phyloP scores from a whole-genome alignment of 306 rosid genomes.

The Lathyrus sativus region DNA sequence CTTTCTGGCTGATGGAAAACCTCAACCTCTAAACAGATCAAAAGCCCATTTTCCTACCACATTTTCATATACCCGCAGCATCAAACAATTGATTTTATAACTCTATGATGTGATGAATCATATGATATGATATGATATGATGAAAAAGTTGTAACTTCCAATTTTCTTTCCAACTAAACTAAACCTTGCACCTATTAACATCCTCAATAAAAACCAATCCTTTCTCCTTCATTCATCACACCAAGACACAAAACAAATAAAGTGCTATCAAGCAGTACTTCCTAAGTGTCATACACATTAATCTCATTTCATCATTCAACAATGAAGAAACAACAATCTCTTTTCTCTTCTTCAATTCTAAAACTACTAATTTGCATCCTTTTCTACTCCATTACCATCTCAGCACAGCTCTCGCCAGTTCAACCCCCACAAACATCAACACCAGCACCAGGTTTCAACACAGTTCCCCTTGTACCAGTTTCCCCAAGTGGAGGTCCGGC shows the following conservation, averaged over 20 bases:
- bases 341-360: conserved; percentile 38
- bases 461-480: conserved; percentile 41
- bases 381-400: conserved; percentile 28
- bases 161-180: conserved; percentile 20
- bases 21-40: conserved; percentile 27
- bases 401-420: conserved; percentile 45
- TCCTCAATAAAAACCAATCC: conserved; percentile 40
- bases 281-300: conserved; percentile 9
- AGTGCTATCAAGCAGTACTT: background rate
- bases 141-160: conserved; percentile 18
- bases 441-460: conserved; percentile 41
- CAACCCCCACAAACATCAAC: conserved; percentile 42
- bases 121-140: conserved; percentile 1
- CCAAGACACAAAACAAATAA: background rate
- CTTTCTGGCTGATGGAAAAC: conserved; percentile 2
- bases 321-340: conserved; percentile 42
- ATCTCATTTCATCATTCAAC: background rate
- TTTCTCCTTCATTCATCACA: conserved; percentile 12
- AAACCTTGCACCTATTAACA: conserved; percentile 13
- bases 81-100: conserved; percentile 24
- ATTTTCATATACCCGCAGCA: background rate
- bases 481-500: conserved; percentile 42
- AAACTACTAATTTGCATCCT: conserved; percentile 25
- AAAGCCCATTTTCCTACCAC: conserved; percentile 14
- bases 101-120: background rate